Evolutionary conservation across 2,329 filamentous ascomycete species (phyloP), one percentile per base, ranked within the genome.

Genomic region (Claviceps spartinae): DNA sequence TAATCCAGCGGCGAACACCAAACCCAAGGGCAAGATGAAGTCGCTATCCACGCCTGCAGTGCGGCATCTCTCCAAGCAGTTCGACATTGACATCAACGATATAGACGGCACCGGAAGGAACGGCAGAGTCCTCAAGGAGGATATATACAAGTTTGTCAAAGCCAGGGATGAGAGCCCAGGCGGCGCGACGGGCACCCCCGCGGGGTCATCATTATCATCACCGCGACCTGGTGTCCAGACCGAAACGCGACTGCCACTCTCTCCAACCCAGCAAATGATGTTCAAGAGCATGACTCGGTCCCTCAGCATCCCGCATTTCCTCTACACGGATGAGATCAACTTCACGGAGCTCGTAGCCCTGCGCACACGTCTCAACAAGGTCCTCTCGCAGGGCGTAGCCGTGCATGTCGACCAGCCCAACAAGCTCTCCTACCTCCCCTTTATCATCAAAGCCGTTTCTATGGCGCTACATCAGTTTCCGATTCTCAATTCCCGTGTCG

Each of bases 241-340:
- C 51, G 93, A 97, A 67, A 85, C 82, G 8, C 68, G 74, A 2
- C 75, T 84, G 36, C 72, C 79, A 53, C 73, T 98, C 55, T 87
- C 87, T 13, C 83, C 83, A 40, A 85, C 87, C 14, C 91, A 97
- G 70, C 76, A 79, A 40, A 85, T 88, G 64, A 98, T 98, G 93
- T 97, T 95, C 81, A 96, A 94, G 72, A 79, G 83, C 54, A 98
- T 98, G 93, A 96, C 91, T 14, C 82, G 82, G 54, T 96, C 91
- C 2, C 77, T 98, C 56, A 80, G 70, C 49, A 97, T 96, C 60
- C 93, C 93, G 0, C 93, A 97, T 69, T 96, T 98, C 70, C 80
- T 97, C 55, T 98, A 95, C 71, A 85, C 88, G 41, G 89, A 95
- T 68, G 87, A 91, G 64, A 75, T 95, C 48, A 86, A 94, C 70